Base-by-base conservation (phyloP, 495 filamentous ascomycete species). In the Annulohypoxylon nitens region DNA sequence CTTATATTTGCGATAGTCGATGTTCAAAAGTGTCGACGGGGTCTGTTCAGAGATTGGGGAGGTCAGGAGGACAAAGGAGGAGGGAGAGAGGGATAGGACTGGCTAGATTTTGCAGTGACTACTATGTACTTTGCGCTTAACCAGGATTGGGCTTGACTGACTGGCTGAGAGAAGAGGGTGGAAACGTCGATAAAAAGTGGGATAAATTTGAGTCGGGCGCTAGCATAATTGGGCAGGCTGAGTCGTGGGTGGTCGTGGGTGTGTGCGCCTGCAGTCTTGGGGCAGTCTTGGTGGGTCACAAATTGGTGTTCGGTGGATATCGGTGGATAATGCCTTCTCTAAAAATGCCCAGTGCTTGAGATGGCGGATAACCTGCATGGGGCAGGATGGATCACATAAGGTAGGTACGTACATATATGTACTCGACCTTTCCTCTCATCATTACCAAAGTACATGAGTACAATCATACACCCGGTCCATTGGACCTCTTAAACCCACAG, bases 91-190 rank as follows among this genome's bases (percentile, higher is more conserved):
- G 72, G 59, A 70, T 36, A 14, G 39, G 61, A 64, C 39, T 58
- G 48, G 72, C 59, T 67, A 51, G 65, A 43, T 53, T 71, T 70
- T 63, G 64, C 70, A 74, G 41, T 67, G 63, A 71, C 63, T 61
- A 30, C 39, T 43, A 4, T 14, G 18, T 67, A 43, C 53, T 54
- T 63, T 75, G 72, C 72, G 67, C 72, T 71, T 75, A 66, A 61
- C 72, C 53, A 60, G 67, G 72, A 68, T 64, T 64, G 70, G 71
- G 66, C 33, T 51, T 53, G 45, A 61, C 12, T 75, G 59, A 71
- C 72, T 75, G 72, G 72, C 64, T 64, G 43, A 57, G 67, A 70
- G 71, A 75, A 75, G 60, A 64, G 64, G 62, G 72, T 70, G 72
- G 67, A 68, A 71, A 62, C 48, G 68, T 69, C 50, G 60, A 61